Base-by-base conservation (phyloP, 2,329 filamentous ascomycete species). In the Penicillium capsulatum region DNA sequence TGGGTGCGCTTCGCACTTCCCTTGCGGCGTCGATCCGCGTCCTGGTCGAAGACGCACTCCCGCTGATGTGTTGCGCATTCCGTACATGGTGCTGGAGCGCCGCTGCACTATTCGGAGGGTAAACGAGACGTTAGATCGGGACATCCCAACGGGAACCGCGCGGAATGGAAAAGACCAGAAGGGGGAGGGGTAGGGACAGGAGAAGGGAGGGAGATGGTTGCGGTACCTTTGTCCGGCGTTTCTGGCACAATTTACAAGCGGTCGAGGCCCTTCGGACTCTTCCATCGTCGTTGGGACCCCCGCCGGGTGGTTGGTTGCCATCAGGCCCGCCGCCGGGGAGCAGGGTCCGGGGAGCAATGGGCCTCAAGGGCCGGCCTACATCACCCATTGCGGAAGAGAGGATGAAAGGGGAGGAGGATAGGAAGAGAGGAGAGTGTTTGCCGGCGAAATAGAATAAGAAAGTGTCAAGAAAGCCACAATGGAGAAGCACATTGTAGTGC, bases 211-310 rank as follows among this genome's bases (percentile, higher is more conserved):
- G 37, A 17, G 16, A 17, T n/a, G 19, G 22, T 14, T 30, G 20
- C 26, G 30, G 29, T 62, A 66, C 63, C 60, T 59, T 65, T 32
- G 60, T 65, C 29, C 63, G 60, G 36, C 61, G 55, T 38, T 50
- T 56, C 45, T 66, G 60, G 47, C 63, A 66, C 45, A 66, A 61
- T 22, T 48, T 52, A 44, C 63, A 66, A 20, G 63, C 63, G 11
- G 58, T 61, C 6, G 63, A 65, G 9, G 61, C 63, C 35, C 63
- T 52, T 40, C 58, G 64, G 31, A 59, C 57, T 34, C 58, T 58
- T 32, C 40, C 44, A 15, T 66, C 62, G 14, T 66, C 63, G 20
- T 51, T 36, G 15, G 39, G 37, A 28, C 38, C 41, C 28, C 44
- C 36, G 17, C 44, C 50, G 26, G 44, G 46, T 8, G 51, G 31